These are phyloP conservation scores for Chlamydomonas incerta DNA, from an alignment of 139 green algal genomes.

Conservation along the genomic window DNA sequence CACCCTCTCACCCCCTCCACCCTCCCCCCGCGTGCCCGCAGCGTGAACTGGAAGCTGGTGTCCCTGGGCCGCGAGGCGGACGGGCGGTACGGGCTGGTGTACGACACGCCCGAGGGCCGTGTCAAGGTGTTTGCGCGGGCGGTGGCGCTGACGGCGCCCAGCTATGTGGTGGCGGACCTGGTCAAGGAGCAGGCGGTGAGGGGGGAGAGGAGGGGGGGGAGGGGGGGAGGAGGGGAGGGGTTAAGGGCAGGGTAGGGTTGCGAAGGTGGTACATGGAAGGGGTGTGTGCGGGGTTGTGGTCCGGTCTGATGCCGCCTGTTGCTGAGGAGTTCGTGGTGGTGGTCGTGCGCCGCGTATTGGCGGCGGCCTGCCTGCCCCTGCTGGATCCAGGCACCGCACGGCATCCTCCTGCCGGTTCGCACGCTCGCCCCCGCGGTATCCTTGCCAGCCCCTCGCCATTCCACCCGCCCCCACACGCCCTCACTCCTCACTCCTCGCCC, in stretches of 20 bases:
- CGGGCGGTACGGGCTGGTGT: slow-evolving; percentile 65
- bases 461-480: not conserved
- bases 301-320: too few species aligned
- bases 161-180: slow-evolving; percentile 90
- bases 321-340: too few species aligned
- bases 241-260: too few species aligned
- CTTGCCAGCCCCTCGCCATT: too few species aligned
- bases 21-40: slow-evolving; percentile 8
- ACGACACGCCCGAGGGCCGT: slow-evolving; percentile 91
- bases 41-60: slow-evolving; percentile 90
- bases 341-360: too few species aligned
- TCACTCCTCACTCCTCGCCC: not conserved
- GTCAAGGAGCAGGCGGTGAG: slow-evolving; percentile 63
- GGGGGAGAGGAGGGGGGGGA: not conserved
- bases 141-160: slow-evolving; percentile 91
- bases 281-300: too few species aligned
- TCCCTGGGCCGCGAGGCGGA: slow-evolving; percentile 65
- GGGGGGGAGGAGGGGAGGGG: not conserved
- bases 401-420: too few species aligned
- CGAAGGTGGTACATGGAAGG: too few species aligned
- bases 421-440: too few species aligned
- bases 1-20: not conserved
- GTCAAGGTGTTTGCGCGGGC: slow-evolving; percentile 48
- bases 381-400: too few species aligned
- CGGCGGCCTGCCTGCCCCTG: too few species aligned